Evolutionary conservation across 2,329 filamentous ascomycete species (phyloP), one percentile per base, ranked within the genome.

Genomic region (Onygena corvina): DNA sequence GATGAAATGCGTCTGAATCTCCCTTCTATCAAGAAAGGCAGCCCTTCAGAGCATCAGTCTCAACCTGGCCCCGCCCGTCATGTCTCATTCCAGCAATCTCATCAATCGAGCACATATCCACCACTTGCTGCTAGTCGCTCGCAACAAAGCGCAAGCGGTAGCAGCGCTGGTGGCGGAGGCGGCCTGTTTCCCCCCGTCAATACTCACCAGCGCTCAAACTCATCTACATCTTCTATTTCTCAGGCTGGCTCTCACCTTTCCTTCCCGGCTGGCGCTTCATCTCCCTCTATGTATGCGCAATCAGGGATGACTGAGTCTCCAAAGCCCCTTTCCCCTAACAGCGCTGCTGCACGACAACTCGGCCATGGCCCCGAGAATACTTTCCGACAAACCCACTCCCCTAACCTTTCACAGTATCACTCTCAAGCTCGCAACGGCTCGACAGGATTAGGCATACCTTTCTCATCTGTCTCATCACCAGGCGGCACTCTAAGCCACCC

Each of bases 251-350:
- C 45, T 5, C 45, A 62, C 53, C 53, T 68, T 56, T 63, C 66
- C 7, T 69, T 68, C 55, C 64, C 68, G 16, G 59, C 66, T 7
- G 58, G 64, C 11, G 61, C 64, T 56, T 71, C 65, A 14, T 72
- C 70, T 51, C 70, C 71, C 42, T 76, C 75, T 14, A 76, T 88
- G 55, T 93, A 86, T 61, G 76, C 80, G 6, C 81, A 87, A 55
- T 76, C 77, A 48, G 76, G 71, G 51, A 84, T 94, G 71, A 92
- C 84, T 2, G 87, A 94, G 65, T 93, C 86, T 56, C 87, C 88
- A 0, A 93, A 89, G 61, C 83, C 88, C 3, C 71, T 94, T 34
- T 73, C 70, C 20, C 71, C 71, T n/a, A 69, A 67, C 53, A 60
- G 64, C 9, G 58, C 65, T 30, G 60, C 61, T 23, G 64, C 66